A percentile compares a stretch with the other conserved stretches of the same genome.
phyloP scores from a whole-genome alignment of 805 yeast genomes.

The Barnettozyma pratensis region DNA sequence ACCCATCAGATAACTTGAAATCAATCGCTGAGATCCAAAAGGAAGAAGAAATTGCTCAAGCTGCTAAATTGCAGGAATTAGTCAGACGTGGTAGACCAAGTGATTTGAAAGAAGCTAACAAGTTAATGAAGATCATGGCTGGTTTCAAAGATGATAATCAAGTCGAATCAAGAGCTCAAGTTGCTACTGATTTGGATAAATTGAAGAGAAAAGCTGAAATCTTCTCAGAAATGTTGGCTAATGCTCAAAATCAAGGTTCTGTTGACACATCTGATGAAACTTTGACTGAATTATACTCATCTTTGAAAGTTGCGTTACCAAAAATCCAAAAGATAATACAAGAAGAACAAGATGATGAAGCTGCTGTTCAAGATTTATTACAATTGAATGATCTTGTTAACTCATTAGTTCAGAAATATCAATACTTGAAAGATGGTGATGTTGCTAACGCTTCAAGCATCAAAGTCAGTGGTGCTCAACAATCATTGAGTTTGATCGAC shows the following conservation, averaged over 20 bases:
- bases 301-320: conserved; percentile 82
- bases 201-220: conserved; percentile 82
- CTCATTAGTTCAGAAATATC: conserved; percentile 60
- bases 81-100: conserved; percentile 94
- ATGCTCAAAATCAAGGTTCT: conserved; percentile 37
- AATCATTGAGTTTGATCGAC: conserved; percentile 60
- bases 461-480: conserved; percentile 33
- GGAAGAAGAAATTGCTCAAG: conserved; percentile 89
- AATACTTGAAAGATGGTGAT: conserved; percentile 61
- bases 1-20: conserved; percentile 82
- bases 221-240: conserved; percentile 77
- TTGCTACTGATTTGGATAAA: conserved; percentile 78
- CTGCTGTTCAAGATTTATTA: conserved; percentile 58
- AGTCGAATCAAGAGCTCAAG: conserved; percentile 63
- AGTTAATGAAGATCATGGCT: conserved; percentile 96
- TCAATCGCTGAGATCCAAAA: conserved; percentile 85
- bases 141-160: conserved; percentile 85
- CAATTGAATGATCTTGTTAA: conserved; percentile 73
- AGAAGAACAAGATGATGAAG: conserved; percentile 71
- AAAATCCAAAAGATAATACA: conserved; percentile 77
- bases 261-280: conserved; percentile 56
- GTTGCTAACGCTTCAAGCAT: conserved; percentile 45
- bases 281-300: conserved; percentile 64
- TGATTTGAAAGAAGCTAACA: conserved; percentile 94
- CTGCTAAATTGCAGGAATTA: conserved; percentile 92